Percentiles rank a stretch among this genome's conserved stretches.
Evolutionary conservation across 1,139 yeast genomes (phyloP).

Genomic region (Saccharomyces pastorianus): DNA sequence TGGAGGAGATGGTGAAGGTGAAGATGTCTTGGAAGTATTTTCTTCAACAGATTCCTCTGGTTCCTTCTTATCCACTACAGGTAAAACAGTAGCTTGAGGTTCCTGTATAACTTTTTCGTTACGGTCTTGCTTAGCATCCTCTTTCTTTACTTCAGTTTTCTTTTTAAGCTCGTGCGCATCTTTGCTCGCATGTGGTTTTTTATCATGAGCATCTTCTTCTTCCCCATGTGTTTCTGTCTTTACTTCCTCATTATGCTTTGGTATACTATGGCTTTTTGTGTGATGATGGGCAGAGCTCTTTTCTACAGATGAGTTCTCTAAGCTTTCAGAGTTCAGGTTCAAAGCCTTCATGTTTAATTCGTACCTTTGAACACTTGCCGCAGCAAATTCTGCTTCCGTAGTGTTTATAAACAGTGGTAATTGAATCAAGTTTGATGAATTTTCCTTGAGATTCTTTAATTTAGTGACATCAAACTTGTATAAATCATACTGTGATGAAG

Average conservation of each 20-base stretch:
- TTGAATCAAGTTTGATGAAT: constrained; percentile 10
- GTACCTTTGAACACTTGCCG: constrained; percentile 22
- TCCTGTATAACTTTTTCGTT: constrained; percentile 4
- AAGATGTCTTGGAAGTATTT: constrained; percentile 3
- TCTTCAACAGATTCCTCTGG: neutral
- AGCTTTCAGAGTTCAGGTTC: neutral
- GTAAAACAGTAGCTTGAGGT: constrained; percentile 2
- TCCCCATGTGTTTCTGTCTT: neutral
- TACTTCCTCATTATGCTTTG: constrained; percentile 1
- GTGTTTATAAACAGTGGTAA: constrained; percentile 29
- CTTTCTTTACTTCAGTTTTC: neutral
- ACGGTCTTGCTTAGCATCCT: constrained; percentile 5
- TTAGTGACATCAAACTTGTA: constrained; percentile 29
- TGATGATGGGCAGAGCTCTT: neutral
- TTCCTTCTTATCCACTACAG: constrained; percentile 1
- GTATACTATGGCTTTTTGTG: neutral
- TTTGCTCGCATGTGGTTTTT: constrained; percentile 1
- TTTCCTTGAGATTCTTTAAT: constrained; percentile 12
- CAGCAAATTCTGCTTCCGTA: constrained; percentile 21
- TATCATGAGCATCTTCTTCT: neutral
- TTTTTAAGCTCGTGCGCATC: constrained; percentile 3
- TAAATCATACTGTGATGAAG: constrained; percentile 11
- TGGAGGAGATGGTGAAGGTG: constrained; percentile 12
- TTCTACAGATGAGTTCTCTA: neutral
- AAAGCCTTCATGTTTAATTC: constrained; percentile 14